phyloP scores from a whole-genome alignment of 108 stramenopile genomes.

The Cyclotella kingstonii region DNA sequence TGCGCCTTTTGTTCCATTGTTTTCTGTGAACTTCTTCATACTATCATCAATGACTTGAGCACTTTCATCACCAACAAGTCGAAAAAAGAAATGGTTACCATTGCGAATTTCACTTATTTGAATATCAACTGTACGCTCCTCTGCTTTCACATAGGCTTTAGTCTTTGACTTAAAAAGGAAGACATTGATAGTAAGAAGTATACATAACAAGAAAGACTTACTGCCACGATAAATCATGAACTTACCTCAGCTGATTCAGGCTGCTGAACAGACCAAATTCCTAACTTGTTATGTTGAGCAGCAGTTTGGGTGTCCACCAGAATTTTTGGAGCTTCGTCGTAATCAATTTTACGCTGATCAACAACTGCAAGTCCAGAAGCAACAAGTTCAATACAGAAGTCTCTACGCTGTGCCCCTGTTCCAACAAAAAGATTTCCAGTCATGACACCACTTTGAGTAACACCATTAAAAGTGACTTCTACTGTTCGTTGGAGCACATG shows the following conservation, averaged over 20 bases:
- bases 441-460: conserved; percentile 85
- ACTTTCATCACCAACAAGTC: conserved; percentile 68
- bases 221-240: neutral
- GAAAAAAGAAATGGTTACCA: conserved; percentile 91
- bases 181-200: neutral
- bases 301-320: conserved; percentile 73
- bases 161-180: conserved; percentile 22
- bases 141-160: conserved; percentile 49
- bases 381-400: conserved; percentile 75
- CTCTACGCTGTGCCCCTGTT: conserved; percentile 62
- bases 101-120: conserved; percentile 89
- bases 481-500: conserved; percentile 91
- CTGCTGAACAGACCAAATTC: conserved; percentile 75
- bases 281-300: conserved; percentile 73
- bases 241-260: conserved; percentile 30
- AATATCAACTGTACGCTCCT: conserved; percentile 57
- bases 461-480: conserved; percentile 80
- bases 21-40: conserved; percentile 85
- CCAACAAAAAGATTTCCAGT: conserved; percentile 81
- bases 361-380: conserved; percentile 81
- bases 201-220: neutral
- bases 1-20: conserved; percentile 74
- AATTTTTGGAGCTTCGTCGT: conserved; percentile 77
- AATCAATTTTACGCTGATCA: conserved; percentile 87
- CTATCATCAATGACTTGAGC: conserved; percentile 79